Conservation (phyloP, 345 rosid genomes). For the Citrus sp. region DNA sequence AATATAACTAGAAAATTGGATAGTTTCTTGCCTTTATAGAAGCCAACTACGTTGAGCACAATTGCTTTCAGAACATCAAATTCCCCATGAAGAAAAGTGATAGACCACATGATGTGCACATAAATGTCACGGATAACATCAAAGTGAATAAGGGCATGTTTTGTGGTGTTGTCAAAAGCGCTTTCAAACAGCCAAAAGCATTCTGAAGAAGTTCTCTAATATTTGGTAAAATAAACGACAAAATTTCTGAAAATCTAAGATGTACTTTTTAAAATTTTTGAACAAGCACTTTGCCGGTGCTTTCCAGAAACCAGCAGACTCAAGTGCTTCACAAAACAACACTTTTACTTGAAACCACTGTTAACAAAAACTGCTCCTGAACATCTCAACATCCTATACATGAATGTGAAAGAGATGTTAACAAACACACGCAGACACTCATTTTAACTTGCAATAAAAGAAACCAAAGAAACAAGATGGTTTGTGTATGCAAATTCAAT, state of each 20-base stretch:
- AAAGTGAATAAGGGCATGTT: neutral
- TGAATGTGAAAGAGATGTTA: neutral
- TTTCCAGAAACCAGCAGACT: neutral
- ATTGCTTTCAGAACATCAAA: neutral
- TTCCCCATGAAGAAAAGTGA: neutral
- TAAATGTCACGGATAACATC: neutral
- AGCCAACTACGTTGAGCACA: neutral
- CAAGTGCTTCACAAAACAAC: neutral
- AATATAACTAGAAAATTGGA: neutral
- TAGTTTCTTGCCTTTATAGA: neutral
- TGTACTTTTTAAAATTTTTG: neutral
- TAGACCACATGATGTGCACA: neutral
- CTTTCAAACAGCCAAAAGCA: neutral
- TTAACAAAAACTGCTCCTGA: neutral
- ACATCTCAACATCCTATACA: neutral
- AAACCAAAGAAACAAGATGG: neutral
- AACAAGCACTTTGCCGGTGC: neutral
- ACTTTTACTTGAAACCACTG: neutral
- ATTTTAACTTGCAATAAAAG: neutral
- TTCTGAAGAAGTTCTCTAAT: neutral
- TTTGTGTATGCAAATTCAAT: neutral
- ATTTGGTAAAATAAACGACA: neutral
- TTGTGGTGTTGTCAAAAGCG: neutral
- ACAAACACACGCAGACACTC: neutral
- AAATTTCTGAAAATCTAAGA: neutral